Conservation (phyloP, 495 filamentous ascomycete genomes). For the Ramalina intermedia region DNA sequence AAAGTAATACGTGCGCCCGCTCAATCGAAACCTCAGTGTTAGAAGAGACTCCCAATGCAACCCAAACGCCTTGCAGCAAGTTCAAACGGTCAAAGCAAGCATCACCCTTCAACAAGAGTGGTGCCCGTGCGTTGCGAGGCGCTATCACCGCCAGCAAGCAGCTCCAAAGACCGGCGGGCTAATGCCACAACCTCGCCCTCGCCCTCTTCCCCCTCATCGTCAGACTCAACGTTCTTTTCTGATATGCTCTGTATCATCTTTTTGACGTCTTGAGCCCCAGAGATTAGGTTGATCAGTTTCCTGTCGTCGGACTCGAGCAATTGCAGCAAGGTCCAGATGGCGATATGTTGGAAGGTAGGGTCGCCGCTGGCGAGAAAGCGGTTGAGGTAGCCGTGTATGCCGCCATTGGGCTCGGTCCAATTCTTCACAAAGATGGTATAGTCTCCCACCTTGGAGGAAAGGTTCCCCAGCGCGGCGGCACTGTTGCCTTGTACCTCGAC, state of each 20-base stretch:
- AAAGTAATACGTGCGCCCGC: background rate
- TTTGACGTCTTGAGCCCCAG: slow-evolving; percentile 75
- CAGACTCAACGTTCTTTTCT: slow-evolving; percentile 78
- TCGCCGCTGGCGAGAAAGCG: slow-evolving; percentile 89
- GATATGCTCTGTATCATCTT: slow-evolving; percentile 81
- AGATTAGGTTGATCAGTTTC: slow-evolving; percentile 68
- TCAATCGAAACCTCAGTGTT: background rate
- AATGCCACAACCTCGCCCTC: slow-evolving; percentile 92
- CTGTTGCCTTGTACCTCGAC: slow-evolving; percentile 98
- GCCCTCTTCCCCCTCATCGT: slow-evolving; percentile 74
- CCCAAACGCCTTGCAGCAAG: slow-evolving; percentile 12
- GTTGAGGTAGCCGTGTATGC: slow-evolving; percentile 86
- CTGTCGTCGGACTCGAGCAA: slow-evolving; percentile 87
- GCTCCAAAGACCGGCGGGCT: slow-evolving; percentile 75
- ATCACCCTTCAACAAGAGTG: slow-evolving; percentile 41
- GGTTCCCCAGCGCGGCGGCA: slow-evolving; percentile 84
- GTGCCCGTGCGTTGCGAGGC: slow-evolving; percentile 9
- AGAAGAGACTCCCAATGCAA: background rate
- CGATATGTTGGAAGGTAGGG: slow-evolving; percentile 96
- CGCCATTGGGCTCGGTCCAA: slow-evolving; percentile 84
- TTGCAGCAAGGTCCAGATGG: slow-evolving; percentile 94
- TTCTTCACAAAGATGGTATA: slow-evolving; percentile 91
- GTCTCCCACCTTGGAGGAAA: slow-evolving; percentile 95
- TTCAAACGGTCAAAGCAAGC: background rate
- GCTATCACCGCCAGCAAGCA: slow-evolving; percentile 43